Conservation (phyloP, 2,329 filamentous ascomycete species). For the Cyclaneusma minus region DNA sequence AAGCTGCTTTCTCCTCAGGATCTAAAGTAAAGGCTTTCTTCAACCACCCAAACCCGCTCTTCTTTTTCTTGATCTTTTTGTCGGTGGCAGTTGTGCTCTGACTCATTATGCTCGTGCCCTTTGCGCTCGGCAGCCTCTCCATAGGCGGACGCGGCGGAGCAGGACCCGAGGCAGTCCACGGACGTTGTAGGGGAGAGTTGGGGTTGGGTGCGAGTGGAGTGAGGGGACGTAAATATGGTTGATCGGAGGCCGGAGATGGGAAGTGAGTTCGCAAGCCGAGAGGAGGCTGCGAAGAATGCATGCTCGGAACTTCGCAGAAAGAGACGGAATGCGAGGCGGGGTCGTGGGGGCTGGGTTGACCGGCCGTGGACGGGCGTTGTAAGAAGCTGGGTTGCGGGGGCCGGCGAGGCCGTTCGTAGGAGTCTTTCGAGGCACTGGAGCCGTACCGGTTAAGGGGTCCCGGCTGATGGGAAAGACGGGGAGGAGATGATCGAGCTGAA, state of each 20-base stretch:
- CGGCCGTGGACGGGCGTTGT: constrained; percentile 2
- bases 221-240: constrained; percentile 45
- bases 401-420: constrained; percentile 1
- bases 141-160: constrained; percentile 37
- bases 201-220: constrained; percentile 47
- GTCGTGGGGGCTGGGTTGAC: constrained; percentile 1
- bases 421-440: no score
- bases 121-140: no score
- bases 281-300: constrained; percentile 3
- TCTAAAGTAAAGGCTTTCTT: constrained; percentile 53
- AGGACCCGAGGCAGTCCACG: constrained; percentile 15
- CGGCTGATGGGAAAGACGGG: no score
- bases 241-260: constrained; percentile 29
- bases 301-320: no score
- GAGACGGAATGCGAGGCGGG: constrained; percentile 2
- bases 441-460: no score
- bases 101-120: constrained; percentile 43
- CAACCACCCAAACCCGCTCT: constrained; percentile 51
- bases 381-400: constrained; percentile 5
- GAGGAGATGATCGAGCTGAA: no score
- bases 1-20: constrained; percentile 44
- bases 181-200: constrained; percentile 41
- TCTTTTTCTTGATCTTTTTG: constrained; percentile 44
- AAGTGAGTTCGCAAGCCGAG: constrained; percentile 8
- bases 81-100: constrained; percentile 23